phyloP scores from a whole-genome alignment of 2,329 filamentous ascomycete species.

The Drechmeria coniospora region DNA sequence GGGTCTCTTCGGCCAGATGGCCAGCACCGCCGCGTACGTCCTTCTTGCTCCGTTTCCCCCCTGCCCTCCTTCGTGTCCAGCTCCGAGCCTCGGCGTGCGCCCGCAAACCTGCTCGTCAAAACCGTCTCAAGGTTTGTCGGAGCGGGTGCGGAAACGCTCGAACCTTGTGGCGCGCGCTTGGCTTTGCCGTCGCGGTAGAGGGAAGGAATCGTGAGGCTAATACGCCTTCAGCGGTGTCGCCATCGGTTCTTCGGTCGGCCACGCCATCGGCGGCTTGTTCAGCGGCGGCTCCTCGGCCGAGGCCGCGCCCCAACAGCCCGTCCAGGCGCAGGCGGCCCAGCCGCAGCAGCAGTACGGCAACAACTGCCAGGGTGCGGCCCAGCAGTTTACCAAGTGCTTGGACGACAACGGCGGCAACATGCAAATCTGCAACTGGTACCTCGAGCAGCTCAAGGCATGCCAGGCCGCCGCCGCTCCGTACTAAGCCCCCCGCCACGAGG shows the following conservation, averaged over 20 bases:
- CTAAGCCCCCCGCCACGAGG: constrained; percentile 21
- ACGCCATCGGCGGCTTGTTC: constrained; percentile 86
- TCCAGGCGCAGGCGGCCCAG: constrained; percentile 31
- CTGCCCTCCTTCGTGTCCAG: too few species aligned
- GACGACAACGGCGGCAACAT: constrained; percentile 89
- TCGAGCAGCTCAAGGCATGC: constrained; percentile 91
- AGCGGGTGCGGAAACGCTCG: too few species aligned
- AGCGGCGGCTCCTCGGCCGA: constrained; percentile 48
- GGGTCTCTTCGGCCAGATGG: constrained; percentile 92
- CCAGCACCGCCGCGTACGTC: constrained; percentile 89
- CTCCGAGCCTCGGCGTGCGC: too few species aligned
- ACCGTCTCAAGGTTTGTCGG: too few species aligned
- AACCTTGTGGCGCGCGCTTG: too few species aligned
- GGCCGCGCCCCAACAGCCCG: constrained; percentile 27
- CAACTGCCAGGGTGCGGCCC: constrained; percentile 67
- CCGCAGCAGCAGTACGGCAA: constrained; percentile 38
- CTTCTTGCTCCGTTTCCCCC: too few species aligned
- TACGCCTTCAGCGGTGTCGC: constrained; percentile 66
- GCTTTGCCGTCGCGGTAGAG: not conserved
- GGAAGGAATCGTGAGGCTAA: not conserved
- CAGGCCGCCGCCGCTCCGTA: constrained; percentile 62
- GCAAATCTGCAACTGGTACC: constrained; percentile 94
- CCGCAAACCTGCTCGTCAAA: too few species aligned
- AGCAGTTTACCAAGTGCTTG: constrained; percentile 88
- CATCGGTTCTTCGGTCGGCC: constrained; percentile 86